Percentiles rank a stretch among this genome's conserved stretches.
These are phyloP conservation scores for Globisporangium heterothallicum DNA, from an alignment of 352 stramenopile genomes.

Conservation along the genomic window DNA sequence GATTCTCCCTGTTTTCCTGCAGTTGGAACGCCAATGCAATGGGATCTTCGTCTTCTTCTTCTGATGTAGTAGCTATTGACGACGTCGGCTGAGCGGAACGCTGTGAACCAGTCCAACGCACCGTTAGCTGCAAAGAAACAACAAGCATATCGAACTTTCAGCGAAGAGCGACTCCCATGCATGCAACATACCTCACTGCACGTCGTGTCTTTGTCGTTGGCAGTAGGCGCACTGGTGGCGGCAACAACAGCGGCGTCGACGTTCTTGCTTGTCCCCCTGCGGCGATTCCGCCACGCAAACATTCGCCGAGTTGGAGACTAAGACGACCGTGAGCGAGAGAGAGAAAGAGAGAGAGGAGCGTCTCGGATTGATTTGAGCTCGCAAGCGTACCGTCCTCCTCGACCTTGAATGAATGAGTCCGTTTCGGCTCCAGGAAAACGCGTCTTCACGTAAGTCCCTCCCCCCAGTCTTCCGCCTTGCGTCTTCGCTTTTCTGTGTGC, in stretches of 20 bases:
- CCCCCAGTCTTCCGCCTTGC: no score
- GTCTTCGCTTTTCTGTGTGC: no score
- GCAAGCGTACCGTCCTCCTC: no score
- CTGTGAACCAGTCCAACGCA: not conserved
- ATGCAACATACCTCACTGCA: not conserved
- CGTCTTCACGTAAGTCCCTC: no score
- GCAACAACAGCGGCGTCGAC: not conserved
- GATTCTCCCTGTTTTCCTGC: slow-evolving; percentile 1
- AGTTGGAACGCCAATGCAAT: slow-evolving; percentile 12
- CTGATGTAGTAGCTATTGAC: not conserved
- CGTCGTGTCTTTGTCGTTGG: not conserved
- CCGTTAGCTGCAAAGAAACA: not conserved
- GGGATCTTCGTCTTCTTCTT: not conserved
- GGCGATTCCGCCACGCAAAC: not conserved
- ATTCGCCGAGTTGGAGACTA: no score
- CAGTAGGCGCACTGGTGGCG: not conserved
- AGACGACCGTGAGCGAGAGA: no score
- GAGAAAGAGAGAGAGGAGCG: no score
- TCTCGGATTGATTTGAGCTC: no score
- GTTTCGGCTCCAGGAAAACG: no score
- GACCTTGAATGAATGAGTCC: no score
- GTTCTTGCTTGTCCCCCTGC: not conserved
- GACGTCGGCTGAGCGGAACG: not conserved
- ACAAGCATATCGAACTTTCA: no score
- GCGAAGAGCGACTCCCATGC: no score